Conservation (phyloP, 768 basidiomycete species). For the Rhodosporidiobolus sp. region DNA sequence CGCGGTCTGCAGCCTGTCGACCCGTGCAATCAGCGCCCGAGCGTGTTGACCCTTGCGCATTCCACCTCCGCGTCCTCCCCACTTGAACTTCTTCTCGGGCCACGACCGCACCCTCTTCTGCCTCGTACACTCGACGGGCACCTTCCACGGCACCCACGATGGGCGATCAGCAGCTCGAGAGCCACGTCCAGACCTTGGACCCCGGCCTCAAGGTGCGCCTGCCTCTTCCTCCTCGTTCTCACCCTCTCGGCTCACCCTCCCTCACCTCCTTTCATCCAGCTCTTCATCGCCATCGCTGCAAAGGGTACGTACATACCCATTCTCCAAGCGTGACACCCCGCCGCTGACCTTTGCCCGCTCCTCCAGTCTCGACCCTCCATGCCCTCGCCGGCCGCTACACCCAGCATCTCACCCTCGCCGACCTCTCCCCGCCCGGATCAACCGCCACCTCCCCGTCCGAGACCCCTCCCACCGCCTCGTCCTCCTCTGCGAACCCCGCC, state of each 20-base stretch:
- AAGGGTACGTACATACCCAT: conserved; percentile 3
- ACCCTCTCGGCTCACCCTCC: too few relatives aligned
- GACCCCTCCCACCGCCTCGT: background rate
- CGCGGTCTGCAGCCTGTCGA: too few relatives aligned
- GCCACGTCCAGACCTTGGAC: conserved; percentile 2
- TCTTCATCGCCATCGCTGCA: conserved; percentile 19
- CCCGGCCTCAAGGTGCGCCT: background rate
- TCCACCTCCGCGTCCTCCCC: too few relatives aligned
- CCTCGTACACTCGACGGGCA: too few relatives aligned
- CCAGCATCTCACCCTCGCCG: conserved; percentile 15
- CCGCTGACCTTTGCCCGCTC: background rate
- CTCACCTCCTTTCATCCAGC: background rate
- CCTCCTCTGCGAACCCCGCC: background rate
- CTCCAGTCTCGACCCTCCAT: conserved; percentile 16
- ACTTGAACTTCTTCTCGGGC: background rate
- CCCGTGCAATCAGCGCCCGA: too few relatives aligned
- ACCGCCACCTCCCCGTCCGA: background rate
- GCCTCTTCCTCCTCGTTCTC: too few relatives aligned
- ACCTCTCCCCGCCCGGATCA: conserved; percentile 7
- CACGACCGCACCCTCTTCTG: too few relatives aligned
- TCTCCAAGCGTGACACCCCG: background rate
- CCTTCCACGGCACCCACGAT: background rate
- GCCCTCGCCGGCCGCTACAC: conserved; percentile 29
- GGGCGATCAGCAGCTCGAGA: conserved; percentile 12
- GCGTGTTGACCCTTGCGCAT: too few relatives aligned